These are phyloP conservation scores for Ophiognomonia clavigignenti-juglandacearum DNA, from an alignment of 2,329 filamentous ascomycete genomes.

Conservation along the genomic window DNA sequence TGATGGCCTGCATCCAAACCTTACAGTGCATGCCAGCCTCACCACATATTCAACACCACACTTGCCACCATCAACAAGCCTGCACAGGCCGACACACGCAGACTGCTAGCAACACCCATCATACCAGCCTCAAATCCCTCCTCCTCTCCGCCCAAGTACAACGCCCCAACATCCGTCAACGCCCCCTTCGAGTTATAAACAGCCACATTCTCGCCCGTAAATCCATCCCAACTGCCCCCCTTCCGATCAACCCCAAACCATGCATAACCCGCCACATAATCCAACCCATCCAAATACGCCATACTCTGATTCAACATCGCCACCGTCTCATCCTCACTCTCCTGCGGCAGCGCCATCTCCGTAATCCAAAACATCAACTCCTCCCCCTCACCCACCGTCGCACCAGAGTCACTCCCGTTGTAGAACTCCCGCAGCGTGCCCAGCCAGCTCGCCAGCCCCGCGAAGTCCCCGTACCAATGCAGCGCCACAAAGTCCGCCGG, in stretches of 20 bases:
- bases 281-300: slow-evolving; percentile 27
- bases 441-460: slow-evolving; percentile 31
- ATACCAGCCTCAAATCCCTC: slow-evolving; percentile 32
- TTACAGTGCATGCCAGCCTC: not conserved
- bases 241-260: slow-evolving; percentile 37
- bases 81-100: slow-evolving; percentile 2
- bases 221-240: slow-evolving; percentile 32
- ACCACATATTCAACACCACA: not conserved
- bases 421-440: slow-evolving; percentile 31
- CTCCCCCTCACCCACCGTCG: slow-evolving; percentile 6
- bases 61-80: not conserved
- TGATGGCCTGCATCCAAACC: too few relatives aligned
- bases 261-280: slow-evolving; percentile 32
- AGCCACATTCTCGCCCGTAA: slow-evolving; percentile 33
- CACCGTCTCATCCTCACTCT: slow-evolving; percentile 27
- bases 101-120: slow-evolving; percentile 11
- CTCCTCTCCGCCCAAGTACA: slow-evolving; percentile 33
- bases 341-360: slow-evolving; percentile 34
- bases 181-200: slow-evolving; percentile 32
- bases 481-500: slow-evolving; percentile 36
- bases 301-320: slow-evolving; percentile 37
- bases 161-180: slow-evolving; percentile 32
- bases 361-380: slow-evolving; percentile 32
- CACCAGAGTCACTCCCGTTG: slow-evolving; percentile 3
- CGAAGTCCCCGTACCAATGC: slow-evolving; percentile 36